These are phyloP conservation scores for Neonectria faginata DNA, from an alignment of 2,329 filamentous ascomycete genomes.

Conservation along the genomic window DNA sequence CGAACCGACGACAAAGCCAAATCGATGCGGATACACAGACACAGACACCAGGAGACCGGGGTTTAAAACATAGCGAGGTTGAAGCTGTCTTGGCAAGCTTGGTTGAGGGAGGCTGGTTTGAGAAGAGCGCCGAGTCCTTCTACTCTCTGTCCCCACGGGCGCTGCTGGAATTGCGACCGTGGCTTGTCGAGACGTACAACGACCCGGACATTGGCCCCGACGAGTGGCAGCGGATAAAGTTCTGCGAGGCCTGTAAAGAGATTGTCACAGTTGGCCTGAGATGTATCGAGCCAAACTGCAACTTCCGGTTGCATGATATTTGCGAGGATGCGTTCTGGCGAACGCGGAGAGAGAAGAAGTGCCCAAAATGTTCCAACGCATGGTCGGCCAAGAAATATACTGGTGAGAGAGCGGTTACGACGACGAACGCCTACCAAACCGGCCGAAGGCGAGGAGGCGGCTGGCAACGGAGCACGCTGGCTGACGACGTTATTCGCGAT, in stretches of 20 bases:
- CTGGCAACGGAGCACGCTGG: conserved; percentile 49
- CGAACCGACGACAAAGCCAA: conserved; percentile 55
- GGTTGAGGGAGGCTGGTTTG: conserved; percentile 86
- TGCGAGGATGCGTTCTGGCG: conserved; percentile 82
- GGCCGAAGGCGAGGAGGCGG: conserved; percentile 53
- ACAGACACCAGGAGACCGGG: conserved; percentile 58
- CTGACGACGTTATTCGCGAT: conserved; percentile 50
- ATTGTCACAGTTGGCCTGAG: conserved; percentile 88
- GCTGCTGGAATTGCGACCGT: conserved; percentile 85
- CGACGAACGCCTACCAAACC: conserved; percentile 62
- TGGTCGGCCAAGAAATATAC: conserved; percentile 66
- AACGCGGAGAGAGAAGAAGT: conserved; percentile 69
- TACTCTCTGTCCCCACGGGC: conserved; percentile 82
- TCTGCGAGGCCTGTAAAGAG: conserved; percentile 88
- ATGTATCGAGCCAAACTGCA: conserved; percentile 76
- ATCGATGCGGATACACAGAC: conserved; percentile 49
- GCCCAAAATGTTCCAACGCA: conserved; percentile 68
- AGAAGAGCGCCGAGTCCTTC: conserved; percentile 76
- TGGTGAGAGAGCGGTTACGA: conserved; percentile 68
- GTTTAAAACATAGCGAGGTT: conserved; percentile 81
- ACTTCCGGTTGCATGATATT: conserved; percentile 78
- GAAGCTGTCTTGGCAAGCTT: conserved; percentile 77
- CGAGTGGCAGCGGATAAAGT: conserved; percentile 83
- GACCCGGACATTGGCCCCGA: conserved; percentile 70
- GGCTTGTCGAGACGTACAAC: conserved; percentile 92